Conservation (phyloP, 73 alveolate species). For the Tetrahymena borealis region DNA sequence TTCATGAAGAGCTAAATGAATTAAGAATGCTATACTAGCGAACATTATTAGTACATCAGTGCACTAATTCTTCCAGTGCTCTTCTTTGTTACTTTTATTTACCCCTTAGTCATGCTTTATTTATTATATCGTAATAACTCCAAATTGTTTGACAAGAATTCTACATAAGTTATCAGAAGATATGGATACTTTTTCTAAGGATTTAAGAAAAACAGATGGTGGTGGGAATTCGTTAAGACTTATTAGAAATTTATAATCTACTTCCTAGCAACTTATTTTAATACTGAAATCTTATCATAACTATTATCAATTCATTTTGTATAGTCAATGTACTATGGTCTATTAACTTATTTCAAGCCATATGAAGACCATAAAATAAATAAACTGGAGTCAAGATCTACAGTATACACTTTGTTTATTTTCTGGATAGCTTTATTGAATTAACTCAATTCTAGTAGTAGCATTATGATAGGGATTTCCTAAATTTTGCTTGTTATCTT, state of each 20-base stretch:
- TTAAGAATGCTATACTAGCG: not conserved
- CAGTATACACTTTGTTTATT: not conserved
- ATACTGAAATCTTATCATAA: not conserved
- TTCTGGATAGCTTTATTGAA: not conserved
- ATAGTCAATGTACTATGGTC: not conserved
- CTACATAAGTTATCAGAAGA: not conserved
- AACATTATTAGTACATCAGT: not conserved
- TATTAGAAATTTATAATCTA: not conserved
- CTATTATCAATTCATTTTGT: not conserved
- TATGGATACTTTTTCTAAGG: not conserved
- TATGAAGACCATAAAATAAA: not conserved
- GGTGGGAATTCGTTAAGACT: not conserved
- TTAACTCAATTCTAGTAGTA: too few species aligned
- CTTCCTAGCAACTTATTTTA: not conserved
- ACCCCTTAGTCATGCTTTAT: not conserved
- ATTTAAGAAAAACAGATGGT: not conserved
- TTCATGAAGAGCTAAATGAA: not conserved
- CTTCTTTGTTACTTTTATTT: not conserved
- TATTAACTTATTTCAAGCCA: not conserved
- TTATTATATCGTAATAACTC: not conserved
- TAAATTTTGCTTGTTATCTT: too few species aligned
- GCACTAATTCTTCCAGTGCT: not conserved
- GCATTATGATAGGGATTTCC: not conserved
- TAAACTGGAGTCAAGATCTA: not conserved
- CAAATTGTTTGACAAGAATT: not conserved